phyloP scores from a whole-genome alignment of 75 land plant genomes.

The Ceratopteris richardii region DNA sequence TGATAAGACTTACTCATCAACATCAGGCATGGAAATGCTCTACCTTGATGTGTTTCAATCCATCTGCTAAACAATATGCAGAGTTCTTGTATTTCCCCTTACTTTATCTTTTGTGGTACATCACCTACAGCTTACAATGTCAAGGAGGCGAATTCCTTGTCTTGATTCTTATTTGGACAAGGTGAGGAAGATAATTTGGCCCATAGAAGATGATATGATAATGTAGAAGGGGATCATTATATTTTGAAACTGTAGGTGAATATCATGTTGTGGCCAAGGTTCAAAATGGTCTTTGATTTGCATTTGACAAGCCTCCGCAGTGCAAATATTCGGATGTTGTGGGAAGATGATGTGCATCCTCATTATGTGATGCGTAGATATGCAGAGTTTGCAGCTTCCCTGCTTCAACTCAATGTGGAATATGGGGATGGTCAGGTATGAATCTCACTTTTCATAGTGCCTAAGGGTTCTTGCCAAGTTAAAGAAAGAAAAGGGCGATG shows the following conservation, averaged over 20 bases:
- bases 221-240: no score
- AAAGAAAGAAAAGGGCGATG: no score
- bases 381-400: constrained; percentile 97
- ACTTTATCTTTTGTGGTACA: constrained; percentile 5
- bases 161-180: constrained; percentile 96
- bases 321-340: constrained; percentile 78
- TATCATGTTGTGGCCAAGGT: constrained; percentile 94
- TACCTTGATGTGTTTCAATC: background rate
- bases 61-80: no score
- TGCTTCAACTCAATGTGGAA: constrained; percentile 84
- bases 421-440: constrained; percentile 98
- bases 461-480: background rate
- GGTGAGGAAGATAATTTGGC: constrained; percentile 33
- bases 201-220: background rate
- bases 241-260: constrained; percentile 71
- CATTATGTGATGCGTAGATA: constrained; percentile 97
- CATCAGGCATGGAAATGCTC: constrained; percentile 59
- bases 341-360: constrained; percentile 99
- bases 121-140: constrained; percentile 77
- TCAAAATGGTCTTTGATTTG: constrained; percentile 99
- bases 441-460: constrained; percentile 2
- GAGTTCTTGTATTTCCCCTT: background rate
- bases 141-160: constrained; percentile 89
- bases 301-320: constrained; percentile 88
- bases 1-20: constrained; percentile 93